Base-by-base conservation (phyloP, 495 filamentous ascomycete species). In the Hyaloscypha bicolor region DNA sequence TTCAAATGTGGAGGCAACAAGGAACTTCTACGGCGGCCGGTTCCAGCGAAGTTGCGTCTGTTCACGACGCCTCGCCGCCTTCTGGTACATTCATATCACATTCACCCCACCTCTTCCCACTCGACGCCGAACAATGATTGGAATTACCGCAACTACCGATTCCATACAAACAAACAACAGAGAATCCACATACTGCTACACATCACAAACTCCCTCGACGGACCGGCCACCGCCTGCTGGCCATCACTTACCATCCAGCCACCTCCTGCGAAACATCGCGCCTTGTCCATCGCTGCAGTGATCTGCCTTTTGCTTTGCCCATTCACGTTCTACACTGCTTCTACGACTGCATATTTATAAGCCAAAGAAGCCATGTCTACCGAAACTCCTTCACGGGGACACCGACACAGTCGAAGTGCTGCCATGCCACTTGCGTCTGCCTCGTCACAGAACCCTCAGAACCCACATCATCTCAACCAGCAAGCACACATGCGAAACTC, bases 291-390 rank as follows among this genome's bases (percentile, higher is more conserved):
- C 22, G 53, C 25, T 37, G 22, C n/a, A 12, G 35, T 45, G 12
- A 14, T 6, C 37, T 32, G 56, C 25, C 29, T 32, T 30, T 31
- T 29, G 6, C 42, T 48, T 63, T 63, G 55, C 25, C 39, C 63
- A 56, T 66, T 66, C 52, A 63, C 22, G 65, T 73, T 53, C 62
- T 55, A 30, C 59, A 22, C 52, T 63, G 39, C 62, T 70, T 63
- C 62, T 53, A 62, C 68, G 71, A 68, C 71, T 69, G 71, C 62
- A 59, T 73, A 67, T 67, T 70, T 73, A 70, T 62, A 72, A 51
- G 64, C 69, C 65, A 69, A 64, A 45, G 65, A 67, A 67, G 66
- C 61, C 55, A 73, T 72, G 71, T 72, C 71, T 53, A 64, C 68
- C 9, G 45, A 60, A 35, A 56, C 65, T 19, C 63, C 63, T 48